Evolutionary conservation across 805 yeast genomes (phyloP), one percentile per base, ranked within the genome.

Genomic region (Clavispora phyllophila): DNA sequence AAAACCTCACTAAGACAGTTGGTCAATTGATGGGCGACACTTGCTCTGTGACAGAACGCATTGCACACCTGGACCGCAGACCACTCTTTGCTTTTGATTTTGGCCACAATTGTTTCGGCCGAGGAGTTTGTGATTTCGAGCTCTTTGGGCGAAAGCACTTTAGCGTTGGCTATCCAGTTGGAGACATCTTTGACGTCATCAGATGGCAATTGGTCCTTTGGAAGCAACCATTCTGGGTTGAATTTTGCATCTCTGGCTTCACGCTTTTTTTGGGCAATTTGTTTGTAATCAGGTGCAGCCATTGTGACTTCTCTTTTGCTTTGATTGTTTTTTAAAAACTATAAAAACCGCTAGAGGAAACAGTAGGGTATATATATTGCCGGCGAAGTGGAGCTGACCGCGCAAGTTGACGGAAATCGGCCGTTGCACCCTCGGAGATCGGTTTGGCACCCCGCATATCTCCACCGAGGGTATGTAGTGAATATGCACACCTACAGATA

Each of bases 11-110:
- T 48, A 26, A 65, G 56, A 48, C 74, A 70, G 41, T 67, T 65
- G 26, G 60, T 54, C 46, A 81, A 59, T 50, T 80, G 84, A 47
- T 79, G 83, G 0, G 81, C 81, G 17, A 78, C 59, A 3, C 79
- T 70, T 3, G 84, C 78, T 36, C 85, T 59, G 52, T 80, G 80
- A 45, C 79, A 72, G 56, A 74, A 81, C 1, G 85, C 84, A 9
- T 58, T 59, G 1, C 76, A 63, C 3, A 80, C 81, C 36, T 73
- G 69, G 1, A 60, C 56, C 1, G 83, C 55, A 3, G 70, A 58
- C 59, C 68, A 65, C 43, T 64, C 38, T 29, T 31, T 31, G 33
- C 34, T 31, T 32, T 56, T 61, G 44, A 70, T 63, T 24, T 62
- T 61, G 4, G 41, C 46, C 8, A 64, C 45, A 32, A 70, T 51